Evolutionary conservation across 441 rosid genomes (phyloP).

Genomic region (Macaranga tanarius): DNA sequence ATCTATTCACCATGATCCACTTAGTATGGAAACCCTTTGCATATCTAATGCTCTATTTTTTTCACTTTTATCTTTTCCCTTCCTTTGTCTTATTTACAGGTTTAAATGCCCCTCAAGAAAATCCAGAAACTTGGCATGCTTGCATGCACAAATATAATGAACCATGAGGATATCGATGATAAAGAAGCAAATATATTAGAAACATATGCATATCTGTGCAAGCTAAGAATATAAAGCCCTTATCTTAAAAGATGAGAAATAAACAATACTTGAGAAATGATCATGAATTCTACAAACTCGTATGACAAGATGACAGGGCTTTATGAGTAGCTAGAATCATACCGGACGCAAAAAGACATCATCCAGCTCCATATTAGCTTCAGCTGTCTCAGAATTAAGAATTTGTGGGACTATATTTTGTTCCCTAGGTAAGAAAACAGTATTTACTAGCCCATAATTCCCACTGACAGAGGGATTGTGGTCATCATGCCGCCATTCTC

Average conservation of each 20-base stretch:
- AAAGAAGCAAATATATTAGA: background rate
- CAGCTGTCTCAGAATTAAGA: constrained; percentile 40
- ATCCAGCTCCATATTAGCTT: constrained; percentile 81
- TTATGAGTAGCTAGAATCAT: constrained; percentile 22
- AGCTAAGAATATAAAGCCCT: constrained; percentile 1
- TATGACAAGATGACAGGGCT: background rate
- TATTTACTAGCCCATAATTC: constrained; percentile 67
- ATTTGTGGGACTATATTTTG: constrained; percentile 42
- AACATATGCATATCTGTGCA: background rate
- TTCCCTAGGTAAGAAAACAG: constrained; percentile 49
- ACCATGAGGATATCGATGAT: background rate
- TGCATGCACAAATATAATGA: background rate
- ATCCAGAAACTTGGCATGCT: background rate
- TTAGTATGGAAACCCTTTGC: background rate
- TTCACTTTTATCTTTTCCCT: background rate
- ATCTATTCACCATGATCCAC: background rate
- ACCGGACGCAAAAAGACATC: constrained; percentile 48
- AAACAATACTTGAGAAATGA: background rate
- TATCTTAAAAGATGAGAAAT: background rate
- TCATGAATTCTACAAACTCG: background rate
- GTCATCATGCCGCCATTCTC: constrained; percentile 71
- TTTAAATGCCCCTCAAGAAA: background rate
- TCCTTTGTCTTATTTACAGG: background rate
- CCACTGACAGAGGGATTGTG: constrained; percentile 55
- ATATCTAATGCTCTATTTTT: background rate